phyloP scores from a whole-genome alignment of 1,139 yeast species.

The Sugiyamaella xylanicola region DNA sequence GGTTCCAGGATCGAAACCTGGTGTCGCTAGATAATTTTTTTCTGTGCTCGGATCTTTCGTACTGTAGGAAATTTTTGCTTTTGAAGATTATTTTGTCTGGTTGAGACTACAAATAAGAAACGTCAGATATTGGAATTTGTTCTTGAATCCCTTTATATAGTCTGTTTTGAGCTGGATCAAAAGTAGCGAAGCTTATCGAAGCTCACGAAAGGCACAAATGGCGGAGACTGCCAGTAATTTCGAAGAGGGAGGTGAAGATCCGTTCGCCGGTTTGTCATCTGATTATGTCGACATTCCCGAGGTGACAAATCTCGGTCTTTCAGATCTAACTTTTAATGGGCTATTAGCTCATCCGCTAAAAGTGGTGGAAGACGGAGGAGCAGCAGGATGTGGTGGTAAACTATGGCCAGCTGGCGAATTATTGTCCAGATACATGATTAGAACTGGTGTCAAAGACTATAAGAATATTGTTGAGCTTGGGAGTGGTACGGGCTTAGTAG shows the following conservation, averaged over 20 bases:
- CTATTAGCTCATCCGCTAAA: slow-evolving; percentile 44
- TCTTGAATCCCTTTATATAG: too few species aligned
- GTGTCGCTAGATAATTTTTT: slow-evolving; percentile 74
- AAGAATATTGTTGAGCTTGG: slow-evolving; percentile 53
- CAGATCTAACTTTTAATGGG: slow-evolving; percentile 49
- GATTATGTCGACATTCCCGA: slow-evolving; percentile 43
- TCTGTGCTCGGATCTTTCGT: too few species aligned
- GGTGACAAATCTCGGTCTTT: slow-evolving; percentile 46
- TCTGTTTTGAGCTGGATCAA: too few species aligned
- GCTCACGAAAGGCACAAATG: too few species aligned
- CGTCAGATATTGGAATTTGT: too few species aligned
- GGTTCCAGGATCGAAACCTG: slow-evolving; percentile 99
- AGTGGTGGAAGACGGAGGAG: slow-evolving; percentile 58
- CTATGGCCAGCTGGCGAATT: slow-evolving; percentile 62
- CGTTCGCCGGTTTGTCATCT: slow-evolving; percentile 8
- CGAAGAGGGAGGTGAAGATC: not conserved
- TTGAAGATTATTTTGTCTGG: too few species aligned
- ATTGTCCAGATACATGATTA: slow-evolving; percentile 49
- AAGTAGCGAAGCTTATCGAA: too few species aligned
- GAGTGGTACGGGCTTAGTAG: slow-evolving; percentile 59
- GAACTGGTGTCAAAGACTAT: slow-evolving; percentile 34
- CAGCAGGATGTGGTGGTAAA: slow-evolving; percentile 61
- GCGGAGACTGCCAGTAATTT: too few species aligned
- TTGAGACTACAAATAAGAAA: too few species aligned
- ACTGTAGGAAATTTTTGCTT: too few species aligned